Percentiles rank a stretch among this genome's conserved stretches.
phyloP scores from a whole-genome alignment of 2,329 filamentous ascomycete species.

The Pseudonectria foliicola region DNA sequence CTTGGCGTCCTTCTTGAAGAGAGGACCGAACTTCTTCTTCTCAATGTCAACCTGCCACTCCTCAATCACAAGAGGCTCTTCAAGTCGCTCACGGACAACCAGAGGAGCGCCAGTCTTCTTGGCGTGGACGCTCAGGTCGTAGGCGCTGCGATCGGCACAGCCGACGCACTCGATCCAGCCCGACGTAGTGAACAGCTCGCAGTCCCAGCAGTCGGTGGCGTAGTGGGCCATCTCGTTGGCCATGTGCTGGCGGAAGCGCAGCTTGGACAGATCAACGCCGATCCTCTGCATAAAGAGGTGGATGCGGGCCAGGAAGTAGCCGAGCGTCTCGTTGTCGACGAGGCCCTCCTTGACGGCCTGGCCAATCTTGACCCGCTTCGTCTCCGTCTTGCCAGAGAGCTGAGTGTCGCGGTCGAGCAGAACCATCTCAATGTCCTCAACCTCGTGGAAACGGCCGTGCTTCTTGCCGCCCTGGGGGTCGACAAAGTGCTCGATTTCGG shows the following conservation, averaged over 20 bases:
- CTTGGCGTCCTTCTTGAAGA: constrained; percentile 92
- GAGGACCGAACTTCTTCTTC: constrained; percentile 92
- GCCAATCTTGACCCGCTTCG: constrained; percentile 69
- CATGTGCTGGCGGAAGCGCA: constrained; percentile 98
- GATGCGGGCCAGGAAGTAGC: constrained; percentile 94
- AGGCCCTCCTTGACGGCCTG: constrained; percentile 75
- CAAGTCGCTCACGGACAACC: constrained; percentile 73
- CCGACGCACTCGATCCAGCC: constrained; percentile 99
- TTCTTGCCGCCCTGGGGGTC: constrained; percentile 94
- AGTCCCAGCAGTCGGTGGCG: constrained; percentile 96
- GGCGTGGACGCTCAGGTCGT: constrained; percentile 85
- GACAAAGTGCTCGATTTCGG: constrained; percentile 97
- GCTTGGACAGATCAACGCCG: constrained; percentile 78
- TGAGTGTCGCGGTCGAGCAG: constrained; percentile 82
- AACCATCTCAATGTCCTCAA: constrained; percentile 75
- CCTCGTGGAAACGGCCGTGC: constrained; percentile 78
- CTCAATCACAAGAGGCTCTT: constrained; percentile 71
- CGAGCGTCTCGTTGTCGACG: constrained; percentile 95
- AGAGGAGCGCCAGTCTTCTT: constrained; percentile 87
- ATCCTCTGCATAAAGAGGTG: constrained; percentile 84
- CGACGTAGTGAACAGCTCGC: constrained; percentile 81
- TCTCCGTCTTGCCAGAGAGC: constrained; percentile 73
- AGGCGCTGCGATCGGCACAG: constrained; percentile 91
- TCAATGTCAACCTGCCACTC: constrained; percentile 85
- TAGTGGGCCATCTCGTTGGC: constrained; percentile 74